These are phyloP conservation scores for Thinopyrum elongatum DNA, from an alignment of 176 grass and related monocot genomes.

Conservation along the genomic window DNA sequence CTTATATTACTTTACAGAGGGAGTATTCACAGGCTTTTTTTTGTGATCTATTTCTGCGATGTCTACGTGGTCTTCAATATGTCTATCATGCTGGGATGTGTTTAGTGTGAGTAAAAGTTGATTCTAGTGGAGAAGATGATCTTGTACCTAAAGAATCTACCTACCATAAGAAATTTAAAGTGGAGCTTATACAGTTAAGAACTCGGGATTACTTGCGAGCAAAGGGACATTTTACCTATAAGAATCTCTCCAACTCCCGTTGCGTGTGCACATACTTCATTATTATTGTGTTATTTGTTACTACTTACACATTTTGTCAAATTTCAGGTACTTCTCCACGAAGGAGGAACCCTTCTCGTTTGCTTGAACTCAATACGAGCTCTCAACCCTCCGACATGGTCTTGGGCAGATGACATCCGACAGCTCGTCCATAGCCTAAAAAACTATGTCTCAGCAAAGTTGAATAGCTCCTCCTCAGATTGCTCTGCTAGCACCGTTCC, in stretches of 20 bases:
- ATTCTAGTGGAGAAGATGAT: not conserved
- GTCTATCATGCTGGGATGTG: not conserved
- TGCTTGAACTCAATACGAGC: slow-evolving; percentile 95
- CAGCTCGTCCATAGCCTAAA: slow-evolving; percentile 50
- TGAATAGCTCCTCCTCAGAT: slow-evolving; percentile 42
- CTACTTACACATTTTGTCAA: not conserved
- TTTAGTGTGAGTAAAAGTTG: not conserved
- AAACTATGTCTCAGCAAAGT: slow-evolving; percentile 38
- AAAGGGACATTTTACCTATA: no score
- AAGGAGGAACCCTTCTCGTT: slow-evolving; percentile 93
- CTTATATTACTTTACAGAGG: no score
- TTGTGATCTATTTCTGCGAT: not conserved
- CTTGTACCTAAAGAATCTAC: not conserved
- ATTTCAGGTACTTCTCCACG: slow-evolving; percentile 87
- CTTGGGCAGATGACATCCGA: slow-evolving; percentile 56
- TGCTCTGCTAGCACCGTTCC: slow-evolving; percentile 12
- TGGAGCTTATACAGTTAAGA: not conserved
- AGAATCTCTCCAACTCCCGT: not conserved
- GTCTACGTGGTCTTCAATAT: not conserved
- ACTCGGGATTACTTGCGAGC: not conserved
- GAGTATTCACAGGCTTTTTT: not conserved
- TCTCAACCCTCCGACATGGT: slow-evolving; percentile 86
- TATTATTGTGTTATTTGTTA: not conserved
- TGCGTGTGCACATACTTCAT: not conserved
- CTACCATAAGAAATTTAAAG: not conserved